Evolutionary conservation across 2,329 filamentous ascomycete species (phyloP).

Genomic region (Tympanopsis confertula): DNA sequence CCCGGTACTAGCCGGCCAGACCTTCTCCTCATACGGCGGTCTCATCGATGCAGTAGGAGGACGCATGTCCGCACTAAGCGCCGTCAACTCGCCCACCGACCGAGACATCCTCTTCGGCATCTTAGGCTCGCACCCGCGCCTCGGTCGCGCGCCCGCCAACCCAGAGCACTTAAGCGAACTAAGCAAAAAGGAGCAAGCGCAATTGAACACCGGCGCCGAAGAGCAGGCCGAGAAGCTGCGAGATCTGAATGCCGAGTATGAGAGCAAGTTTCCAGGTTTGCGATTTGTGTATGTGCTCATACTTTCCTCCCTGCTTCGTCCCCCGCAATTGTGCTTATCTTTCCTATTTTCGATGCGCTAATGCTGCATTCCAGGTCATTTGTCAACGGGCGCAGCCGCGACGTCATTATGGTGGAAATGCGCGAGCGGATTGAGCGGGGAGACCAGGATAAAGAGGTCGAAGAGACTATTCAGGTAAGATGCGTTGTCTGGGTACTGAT

Average conservation of each 20-base stretch:
- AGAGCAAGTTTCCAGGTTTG: neutral
- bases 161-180: neutral
- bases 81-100: neutral
- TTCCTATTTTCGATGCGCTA: too few relatives aligned
- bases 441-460: neutral
- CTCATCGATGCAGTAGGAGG: neutral
- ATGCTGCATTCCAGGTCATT: neutral
- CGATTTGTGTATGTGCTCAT: conserved; percentile 1
- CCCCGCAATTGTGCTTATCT: too few relatives aligned
- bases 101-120: neutral
- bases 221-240: neutral
- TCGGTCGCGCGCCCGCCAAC: neutral
- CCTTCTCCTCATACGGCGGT: neutral
- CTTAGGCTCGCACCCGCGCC: neutral
- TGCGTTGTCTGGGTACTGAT: too few relatives aligned
- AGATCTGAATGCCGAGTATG: neutral
- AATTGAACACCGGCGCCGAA: neutral
- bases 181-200: neutral
- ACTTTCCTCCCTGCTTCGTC: too few relatives aligned
- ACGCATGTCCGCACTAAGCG: neutral
- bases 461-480: neutral
- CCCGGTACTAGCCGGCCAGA: neutral
- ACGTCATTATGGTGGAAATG: neutral
- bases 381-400: neutral
- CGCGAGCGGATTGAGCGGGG: neutral